Evolutionary conservation across 331 rosid species (phyloP), one percentile per base, ranked within the genome.

Genomic region (Acacia concinna): DNA sequence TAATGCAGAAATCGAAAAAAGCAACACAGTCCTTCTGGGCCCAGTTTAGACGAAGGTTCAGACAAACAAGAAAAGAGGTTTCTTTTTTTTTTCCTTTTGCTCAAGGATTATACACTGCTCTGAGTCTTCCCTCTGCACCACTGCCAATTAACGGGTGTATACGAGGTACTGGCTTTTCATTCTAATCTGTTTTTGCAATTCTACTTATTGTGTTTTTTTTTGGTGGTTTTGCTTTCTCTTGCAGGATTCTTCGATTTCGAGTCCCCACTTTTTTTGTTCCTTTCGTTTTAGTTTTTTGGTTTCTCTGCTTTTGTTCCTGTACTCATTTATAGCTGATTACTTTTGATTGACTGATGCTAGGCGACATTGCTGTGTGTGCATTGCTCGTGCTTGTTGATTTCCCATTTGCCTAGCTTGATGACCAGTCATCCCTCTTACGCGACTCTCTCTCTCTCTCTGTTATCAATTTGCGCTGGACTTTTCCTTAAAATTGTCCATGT

Each of bases 71-170:
- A 73, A 54, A 73, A 73, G 65, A 4, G 14, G 10, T 34, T 73
- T 73, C 66, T 73, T 73, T 47, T n/a, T n/a, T 73, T 73, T 51
- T 34, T 52, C 66, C 15, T 73, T 73, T 51, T 73, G 47, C 47
- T 32, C 21, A 12, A 73, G 77, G 77, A 32, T 72, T 52, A 34
- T 73, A 34, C n/a, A 43, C 27, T 52, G 6, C 21, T 73, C 65
- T 14, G 46, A 34, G 21, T 32, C 76, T 51, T 51, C 32, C 64
- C 46, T 54, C 32, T 30, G 76, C 8, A 2, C 41, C 41, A 38
- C 41, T n/a, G 31, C 75, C 28, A 31, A 46, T 46, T 20, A 28
- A 31, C 41, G 44, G 64, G 46, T 49, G 34, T 32, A 34, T 72
- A 8, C 47, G 12, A 72, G 76, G 76, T 72, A 72, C 54, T 47